A percentile compares a stretch with the other conserved stretches of the same genome.
Evolutionary conservation across 2,329 filamentous ascomycete species (phyloP).

Genomic region (Alternaria viburni): DNA sequence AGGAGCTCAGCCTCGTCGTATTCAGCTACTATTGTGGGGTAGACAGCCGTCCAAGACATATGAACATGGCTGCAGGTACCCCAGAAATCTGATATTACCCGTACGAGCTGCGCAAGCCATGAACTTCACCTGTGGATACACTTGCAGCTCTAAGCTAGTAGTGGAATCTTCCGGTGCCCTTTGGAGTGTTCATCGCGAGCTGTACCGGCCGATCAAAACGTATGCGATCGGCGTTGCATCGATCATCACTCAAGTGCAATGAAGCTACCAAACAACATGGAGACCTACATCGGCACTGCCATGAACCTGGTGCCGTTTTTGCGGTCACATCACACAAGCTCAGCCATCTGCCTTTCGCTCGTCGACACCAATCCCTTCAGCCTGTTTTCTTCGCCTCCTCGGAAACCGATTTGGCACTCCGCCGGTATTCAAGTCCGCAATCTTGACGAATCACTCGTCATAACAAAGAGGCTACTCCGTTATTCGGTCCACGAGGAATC

Average conservation of each 20-base stretch:
- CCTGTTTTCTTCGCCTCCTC: background rate
- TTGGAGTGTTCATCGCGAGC: background rate
- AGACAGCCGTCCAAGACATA: conserved; percentile 17
- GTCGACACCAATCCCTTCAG: background rate
- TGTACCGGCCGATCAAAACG: background rate
- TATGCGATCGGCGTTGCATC: conserved; percentile 15
- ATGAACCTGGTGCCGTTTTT: background rate
- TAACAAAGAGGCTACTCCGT: background rate
- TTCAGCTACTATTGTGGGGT: conserved; percentile 22
- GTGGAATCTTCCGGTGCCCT: background rate
- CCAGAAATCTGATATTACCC: conserved; percentile 30
- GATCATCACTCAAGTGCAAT: background rate
- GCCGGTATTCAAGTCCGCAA: background rate
- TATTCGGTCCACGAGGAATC: background rate
- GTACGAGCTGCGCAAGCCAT: conserved; percentile 22
- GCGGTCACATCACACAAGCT: background rate
- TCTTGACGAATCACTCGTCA: background rate
- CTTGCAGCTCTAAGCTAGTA: background rate
- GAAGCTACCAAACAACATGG: background rate
- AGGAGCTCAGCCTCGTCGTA: conserved; percentile 5
- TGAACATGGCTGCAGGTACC: conserved; percentile 2
- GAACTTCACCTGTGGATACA: background rate
- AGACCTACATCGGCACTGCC: background rate
- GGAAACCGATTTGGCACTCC: background rate
- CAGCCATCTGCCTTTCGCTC: background rate